Base-by-base conservation (phyloP, 2,329 filamentous ascomycete genomes). In the Cytospora piceae region DNA sequence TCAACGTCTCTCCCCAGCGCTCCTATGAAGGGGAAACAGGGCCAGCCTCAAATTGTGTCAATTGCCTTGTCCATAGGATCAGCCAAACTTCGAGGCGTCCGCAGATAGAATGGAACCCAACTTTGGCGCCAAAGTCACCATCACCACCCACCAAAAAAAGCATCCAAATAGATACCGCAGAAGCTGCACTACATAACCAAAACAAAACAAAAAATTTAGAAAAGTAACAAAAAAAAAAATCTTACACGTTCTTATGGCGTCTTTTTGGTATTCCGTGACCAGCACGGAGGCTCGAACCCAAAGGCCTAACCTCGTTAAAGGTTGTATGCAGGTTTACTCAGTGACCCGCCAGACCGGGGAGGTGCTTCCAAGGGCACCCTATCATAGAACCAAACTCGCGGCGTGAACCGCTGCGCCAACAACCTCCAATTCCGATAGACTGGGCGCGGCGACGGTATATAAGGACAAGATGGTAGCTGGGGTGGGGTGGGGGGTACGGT, bases 351-450 rank as follows among this genome's bases (percentile, higher is more conserved):
- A 57, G 60, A 39, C 53, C 60, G 60, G 53, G 59, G 60, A 63
- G 55, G 60, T 46, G 60, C 60, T 63, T 63, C 60, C 60, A 51
- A 57, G 60, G 60, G 60, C 60, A 46, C 60, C 55, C 57, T n/a
- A 52, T 20, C 24, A 4, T 12, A 27, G 46, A 56, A 29, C 37
- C 46, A 17, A 57, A 22, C 60, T 42, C 32, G 39, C 29, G 39
- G 60, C 39, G 60, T 37, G 12, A 62, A 57, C 60, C 60, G 60
- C 60, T 63, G 60, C 60, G 60, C 53, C 60, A 63, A 63, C 60
- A 56, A 27, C 60, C 60, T 39, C 60, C 60, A 53, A 37, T 7
- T 39, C n/a, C 31, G 9, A 24, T 51, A 11, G 15, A n/a, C n/a
- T n/a, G n/a, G 11, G 20, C 32, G 29, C 11, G 20, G 39, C 20